These are phyloP conservation scores for Quercus phellos DNA, from an alignment of 331 rosid genomes.

Conservation along the genomic window DNA sequence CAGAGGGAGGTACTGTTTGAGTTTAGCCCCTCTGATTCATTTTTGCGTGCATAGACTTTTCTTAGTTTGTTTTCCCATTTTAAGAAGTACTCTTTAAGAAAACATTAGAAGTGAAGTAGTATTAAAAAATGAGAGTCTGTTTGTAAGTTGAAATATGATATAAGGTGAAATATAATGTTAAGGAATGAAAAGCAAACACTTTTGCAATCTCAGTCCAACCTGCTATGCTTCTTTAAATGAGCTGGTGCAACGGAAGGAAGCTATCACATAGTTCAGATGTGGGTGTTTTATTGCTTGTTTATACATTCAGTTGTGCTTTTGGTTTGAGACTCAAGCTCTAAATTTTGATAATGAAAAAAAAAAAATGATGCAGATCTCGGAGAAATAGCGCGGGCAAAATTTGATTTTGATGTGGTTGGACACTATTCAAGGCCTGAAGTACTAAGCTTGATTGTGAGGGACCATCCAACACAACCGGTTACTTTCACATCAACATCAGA, in stretches of 20 bases:
- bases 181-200: not conserved
- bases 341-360: conserved; percentile 6
- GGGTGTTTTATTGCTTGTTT: not conserved
- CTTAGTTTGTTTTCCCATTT: not conserved
- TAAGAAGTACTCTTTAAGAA: not conserved
- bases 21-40: too few species aligned
- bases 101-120: not conserved
- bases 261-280: not conserved
- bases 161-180: not conserved
- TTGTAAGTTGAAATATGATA: not conserved
- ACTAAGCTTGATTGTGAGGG: conserved; percentile 71
- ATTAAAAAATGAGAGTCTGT: not conserved
- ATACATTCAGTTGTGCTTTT: not conserved
- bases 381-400: conserved; percentile 75
- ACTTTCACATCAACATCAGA: conserved; percentile 59
- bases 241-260: not conserved
- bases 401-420: conserved; percentile 91
- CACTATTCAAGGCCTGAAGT: conserved; percentile 89
- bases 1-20: too few species aligned
- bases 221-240: not conserved
- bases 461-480: conserved; percentile 67
- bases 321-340: conserved; percentile 9
- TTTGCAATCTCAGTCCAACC: not conserved
- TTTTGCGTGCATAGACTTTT: not conserved
- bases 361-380: conserved; percentile 56